Evolutionary conservation across 805 yeast species (phyloP), one percentile per base, ranked within the genome.

Genomic region (Lachancea lanzarotensis): DNA sequence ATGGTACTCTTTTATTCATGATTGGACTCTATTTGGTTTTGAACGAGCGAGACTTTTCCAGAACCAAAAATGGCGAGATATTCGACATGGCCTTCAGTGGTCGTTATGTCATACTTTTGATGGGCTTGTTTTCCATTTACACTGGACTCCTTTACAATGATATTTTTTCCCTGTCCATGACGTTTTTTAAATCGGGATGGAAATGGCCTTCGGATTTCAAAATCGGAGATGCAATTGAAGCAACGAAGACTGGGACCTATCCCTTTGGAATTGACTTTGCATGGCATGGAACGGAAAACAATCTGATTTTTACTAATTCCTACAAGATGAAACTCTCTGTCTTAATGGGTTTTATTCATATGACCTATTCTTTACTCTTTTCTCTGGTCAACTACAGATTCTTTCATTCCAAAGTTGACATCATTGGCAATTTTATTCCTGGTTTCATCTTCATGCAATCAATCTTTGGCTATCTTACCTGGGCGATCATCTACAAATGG

Each of bases 211-310:
- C 75, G 42, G 64, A 73, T 38, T 84, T 83, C 70, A 70, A 78
- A 52, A 73, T 69, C 48, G 95, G 95, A 19, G 85, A 85, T 35
- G 61, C 79, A 3, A 74, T 90, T 46, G 73, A 71, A 38, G 97
- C 89, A 11, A 72, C 72, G 31, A 73, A 76, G 55, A 72, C 72
- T 12, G 87, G 91, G 8, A 79, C 79, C 11, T 93, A 93, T 60
- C 70, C 82, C 4, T 70, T 93, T 61, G 99, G 99, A 42, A 67
- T 93, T 42, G 99, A 93, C 67, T 85, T 83, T 52, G 85, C 83
- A 10, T 93, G 99, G 99, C 99, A 93, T 66, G 96, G 97, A 15
- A 76, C 98, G 34, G 98, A 93, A 55, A 93, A 93, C 69, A 81
- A 82, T 42, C 73, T 93, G 56, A 68, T 95, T 47, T 93, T 93